phyloP scores from a whole-genome alignment of 1,284 basidiomycete species.

The Lentinus polychrous region DNA sequence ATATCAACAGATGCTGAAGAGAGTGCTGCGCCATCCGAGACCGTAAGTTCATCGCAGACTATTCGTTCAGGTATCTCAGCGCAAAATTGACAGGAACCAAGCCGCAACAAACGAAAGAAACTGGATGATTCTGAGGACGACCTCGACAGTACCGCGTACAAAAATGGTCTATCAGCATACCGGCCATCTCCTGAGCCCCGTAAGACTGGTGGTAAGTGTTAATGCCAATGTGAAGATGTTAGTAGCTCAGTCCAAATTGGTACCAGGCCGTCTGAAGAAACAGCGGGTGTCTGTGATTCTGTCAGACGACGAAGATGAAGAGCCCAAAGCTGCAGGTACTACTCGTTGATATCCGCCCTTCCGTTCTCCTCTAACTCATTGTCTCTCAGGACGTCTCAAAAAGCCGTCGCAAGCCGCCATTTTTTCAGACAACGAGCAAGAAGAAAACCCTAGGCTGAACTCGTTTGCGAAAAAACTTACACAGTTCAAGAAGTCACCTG shows the following conservation, averaged over 20 bases:
- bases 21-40: not conserved
- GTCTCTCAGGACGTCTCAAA: not conserved
- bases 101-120: constrained; percentile 59
- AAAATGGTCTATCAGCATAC: constrained; percentile 19
- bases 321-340: not conserved
- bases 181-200: constrained; percentile 17
- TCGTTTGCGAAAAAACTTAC: constrained; percentile 54
- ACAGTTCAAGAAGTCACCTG: constrained; percentile 58
- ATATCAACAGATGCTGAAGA: constrained; percentile 44
- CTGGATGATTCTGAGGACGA: constrained; percentile 60
- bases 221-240: not conserved
- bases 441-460: constrained; percentile 27
- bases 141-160: constrained; percentile 19
- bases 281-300: constrained; percentile 39
- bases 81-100: constrained; percentile 17
- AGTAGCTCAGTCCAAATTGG: not conserved
- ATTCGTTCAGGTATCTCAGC: not conserved
- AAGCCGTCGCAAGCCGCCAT: not conserved
- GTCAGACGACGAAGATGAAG: constrained; percentile 38
- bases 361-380: not conserved
- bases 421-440: constrained; percentile 29
- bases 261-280: constrained; percentile 39
- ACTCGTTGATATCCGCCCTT: not conserved
- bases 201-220: constrained; percentile 4
- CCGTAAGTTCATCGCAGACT: not conserved